These are phyloP conservation scores for Laguncularia racemosa DNA, from an alignment of 345 rosid genomes.

Conservation along the genomic window DNA sequence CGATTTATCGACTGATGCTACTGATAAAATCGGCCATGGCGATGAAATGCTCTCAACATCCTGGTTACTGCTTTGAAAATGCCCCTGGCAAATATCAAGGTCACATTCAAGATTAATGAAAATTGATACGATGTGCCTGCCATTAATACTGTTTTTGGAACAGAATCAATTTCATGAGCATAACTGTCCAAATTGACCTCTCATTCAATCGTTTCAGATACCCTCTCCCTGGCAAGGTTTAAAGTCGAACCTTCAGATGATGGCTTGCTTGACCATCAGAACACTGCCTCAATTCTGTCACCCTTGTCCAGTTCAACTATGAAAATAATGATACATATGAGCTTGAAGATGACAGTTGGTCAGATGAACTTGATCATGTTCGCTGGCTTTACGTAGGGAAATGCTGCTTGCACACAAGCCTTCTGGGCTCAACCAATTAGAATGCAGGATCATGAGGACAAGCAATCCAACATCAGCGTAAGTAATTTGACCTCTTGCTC, in stretches of 20 bases:
- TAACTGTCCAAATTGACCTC: not conserved
- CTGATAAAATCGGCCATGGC: not conserved
- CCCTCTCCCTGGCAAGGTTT: not conserved
- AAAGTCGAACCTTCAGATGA: constrained; percentile 10
- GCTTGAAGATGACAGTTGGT: constrained; percentile 13
- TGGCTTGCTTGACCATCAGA: constrained; percentile 1
- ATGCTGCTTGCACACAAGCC: constrained; percentile 13
- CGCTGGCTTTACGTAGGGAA: constrained; percentile 15
- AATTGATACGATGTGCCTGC: constrained; percentile 3
- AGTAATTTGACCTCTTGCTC: not conserved
- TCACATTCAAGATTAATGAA: not conserved
- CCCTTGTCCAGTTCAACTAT: not conserved
- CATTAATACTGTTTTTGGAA: not conserved
- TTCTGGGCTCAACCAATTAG: not conserved
- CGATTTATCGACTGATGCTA: too few relatives aligned
- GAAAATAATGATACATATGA: not conserved
- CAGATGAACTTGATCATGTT: constrained; percentile 26
- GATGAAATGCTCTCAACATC: not conserved
- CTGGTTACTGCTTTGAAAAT: not conserved
- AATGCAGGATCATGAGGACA: not conserved
- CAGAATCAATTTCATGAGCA: not conserved
- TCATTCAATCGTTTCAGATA: not conserved
- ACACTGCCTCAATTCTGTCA: not conserved
- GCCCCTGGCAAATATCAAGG: not conserved
- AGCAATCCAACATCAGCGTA: constrained; percentile 6